phyloP scores from a whole-genome alignment of 768 basidiomycete species.

The Glaciozyma martinii region DNA sequence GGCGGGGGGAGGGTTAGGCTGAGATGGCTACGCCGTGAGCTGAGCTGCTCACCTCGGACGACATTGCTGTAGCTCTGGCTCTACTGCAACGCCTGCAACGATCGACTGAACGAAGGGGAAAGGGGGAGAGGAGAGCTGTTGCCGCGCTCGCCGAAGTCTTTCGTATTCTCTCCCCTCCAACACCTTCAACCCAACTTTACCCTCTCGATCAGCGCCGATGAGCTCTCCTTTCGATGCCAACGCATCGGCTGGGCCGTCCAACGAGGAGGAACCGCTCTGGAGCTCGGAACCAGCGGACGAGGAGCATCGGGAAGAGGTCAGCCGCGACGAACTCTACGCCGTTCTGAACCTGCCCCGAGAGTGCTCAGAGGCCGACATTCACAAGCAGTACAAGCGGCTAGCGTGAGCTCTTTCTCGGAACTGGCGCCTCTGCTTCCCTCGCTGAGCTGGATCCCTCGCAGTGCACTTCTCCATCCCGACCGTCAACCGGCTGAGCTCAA shows the following conservation, averaged over 20 bases:
- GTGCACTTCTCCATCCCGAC: slow-evolving; percentile 71
- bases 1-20: not conserved
- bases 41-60: not conserved
- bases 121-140: no score
- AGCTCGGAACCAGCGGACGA: not conserved
- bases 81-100: no score
- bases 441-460: not conserved
- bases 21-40: not conserved
- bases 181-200: no score
- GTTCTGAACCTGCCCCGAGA: slow-evolving; percentile 59
- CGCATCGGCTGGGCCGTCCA: not conserved
- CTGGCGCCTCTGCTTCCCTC: not conserved
- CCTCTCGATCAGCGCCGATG: no score
- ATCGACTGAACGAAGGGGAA: no score
- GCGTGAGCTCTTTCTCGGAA: slow-evolving; percentile 41
- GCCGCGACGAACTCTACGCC: slow-evolving; percentile 16
- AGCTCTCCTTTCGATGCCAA: no score
- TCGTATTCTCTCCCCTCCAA: no score
- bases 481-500: slow-evolving; percentile 56
- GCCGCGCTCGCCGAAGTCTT: no score
- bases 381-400: slow-evolving; percentile 60
- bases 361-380: slow-evolving; percentile 60
- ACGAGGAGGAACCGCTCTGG: slow-evolving; percentile 21
- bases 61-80: not conserved
- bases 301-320: not conserved